phyloP scores from a whole-genome alignment of 31 red algal species.

The Odonthalia washingtoniensis region DNA sequence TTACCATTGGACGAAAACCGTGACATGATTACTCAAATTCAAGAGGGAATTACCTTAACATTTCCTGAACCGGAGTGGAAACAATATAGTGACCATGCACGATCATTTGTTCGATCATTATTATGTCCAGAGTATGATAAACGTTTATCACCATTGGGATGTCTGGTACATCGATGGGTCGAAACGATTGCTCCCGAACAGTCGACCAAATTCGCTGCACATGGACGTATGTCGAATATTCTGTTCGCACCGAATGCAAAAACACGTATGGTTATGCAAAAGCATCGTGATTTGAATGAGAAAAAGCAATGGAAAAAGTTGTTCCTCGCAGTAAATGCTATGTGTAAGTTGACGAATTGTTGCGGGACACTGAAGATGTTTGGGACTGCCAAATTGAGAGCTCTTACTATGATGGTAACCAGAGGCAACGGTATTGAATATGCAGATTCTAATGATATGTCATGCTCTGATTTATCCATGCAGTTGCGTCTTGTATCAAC shows the following conservation, averaged over 20 bases:
- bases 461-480: not conserved
- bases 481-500: not conserved
- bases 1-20: too few relatives aligned
- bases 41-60: slow-evolving; percentile 42
- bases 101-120: slow-evolving; percentile 63
- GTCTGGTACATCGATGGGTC: slow-evolving; percentile 89
- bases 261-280: not conserved
- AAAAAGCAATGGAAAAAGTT: not conserved
- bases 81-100: slow-evolving; percentile 53
- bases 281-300: not conserved
- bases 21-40: too few relatives aligned
- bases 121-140: slow-evolving; percentile 78
- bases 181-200: slow-evolving; percentile 16
- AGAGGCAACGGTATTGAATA: not conserved
- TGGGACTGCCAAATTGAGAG: not conserved
- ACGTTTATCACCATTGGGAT: slow-evolving; percentile 72
- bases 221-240: slow-evolving; percentile 46
- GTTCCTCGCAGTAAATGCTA: not conserved
- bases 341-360: not conserved
- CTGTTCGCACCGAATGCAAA: not conserved
- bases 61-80: slow-evolving; percentile 77
- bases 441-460: not conserved
- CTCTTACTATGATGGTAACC: not conserved
- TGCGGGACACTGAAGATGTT: not conserved
- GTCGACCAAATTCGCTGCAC: slow-evolving; percentile 51